phyloP scores from a whole-genome alignment of 108 stramenopile species.

The Parietichytrium sp. region DNA sequence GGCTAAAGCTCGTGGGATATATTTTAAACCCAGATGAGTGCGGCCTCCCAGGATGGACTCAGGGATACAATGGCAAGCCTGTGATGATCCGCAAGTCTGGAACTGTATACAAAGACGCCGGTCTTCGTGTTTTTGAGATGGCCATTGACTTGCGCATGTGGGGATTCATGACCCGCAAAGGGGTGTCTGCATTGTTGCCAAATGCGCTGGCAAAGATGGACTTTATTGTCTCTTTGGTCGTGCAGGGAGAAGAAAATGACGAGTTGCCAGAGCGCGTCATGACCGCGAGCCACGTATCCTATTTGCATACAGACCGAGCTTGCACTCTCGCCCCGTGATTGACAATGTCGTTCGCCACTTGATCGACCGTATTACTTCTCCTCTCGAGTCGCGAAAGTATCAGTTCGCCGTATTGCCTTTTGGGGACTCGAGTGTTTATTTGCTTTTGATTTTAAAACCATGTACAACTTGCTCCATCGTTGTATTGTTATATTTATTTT shows the following conservation, averaged over 20 bases:
- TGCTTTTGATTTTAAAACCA: too few relatives aligned
- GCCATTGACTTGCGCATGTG: slow-evolving; percentile 6
- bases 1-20: slow-evolving; percentile 30
- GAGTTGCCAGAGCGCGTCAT: slow-evolving; percentile 19
- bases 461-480: too few relatives aligned
- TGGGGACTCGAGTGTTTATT: too few relatives aligned
- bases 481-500: too few relatives aligned
- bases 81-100: slow-evolving; percentile 16
- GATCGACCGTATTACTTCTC: too few relatives aligned
- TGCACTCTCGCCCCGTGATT: too few relatives aligned
- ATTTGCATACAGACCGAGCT: too few relatives aligned
- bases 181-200: neutral
- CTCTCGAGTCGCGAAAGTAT: too few relatives aligned
- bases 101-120: neutral
- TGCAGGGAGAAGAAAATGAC: slow-evolving; percentile 27
- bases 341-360: too few relatives aligned
- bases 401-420: too few relatives aligned
- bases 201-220: slow-evolving; percentile 14
- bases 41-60: slow-evolving; percentile 7
- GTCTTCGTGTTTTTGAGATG: slow-evolving; percentile 7
- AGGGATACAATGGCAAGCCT: slow-evolving; percentile 5
- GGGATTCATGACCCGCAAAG: slow-evolving; percentile 18
- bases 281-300: neutral
- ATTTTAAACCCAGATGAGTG: slow-evolving; percentile 5
- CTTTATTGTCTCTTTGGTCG: slow-evolving; percentile 3